These are phyloP conservation scores for Cucurbita ficifolia DNA, from an alignment of 306 rosid species.

Conservation along the genomic window DNA sequence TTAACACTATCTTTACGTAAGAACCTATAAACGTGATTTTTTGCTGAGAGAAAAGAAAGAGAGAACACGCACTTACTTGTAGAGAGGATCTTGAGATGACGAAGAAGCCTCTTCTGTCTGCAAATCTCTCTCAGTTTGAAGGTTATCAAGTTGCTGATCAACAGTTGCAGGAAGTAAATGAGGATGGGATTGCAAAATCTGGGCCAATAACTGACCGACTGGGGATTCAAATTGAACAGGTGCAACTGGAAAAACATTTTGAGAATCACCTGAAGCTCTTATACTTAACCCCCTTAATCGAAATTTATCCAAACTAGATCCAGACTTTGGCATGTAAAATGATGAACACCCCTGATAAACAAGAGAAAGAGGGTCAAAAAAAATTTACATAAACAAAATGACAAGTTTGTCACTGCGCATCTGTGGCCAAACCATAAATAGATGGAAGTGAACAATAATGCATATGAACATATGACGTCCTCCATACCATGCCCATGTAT, in stretches of 20 bases:
- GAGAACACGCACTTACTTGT: conserved; percentile 44
- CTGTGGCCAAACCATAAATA: not conserved
- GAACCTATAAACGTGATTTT: not conserved
- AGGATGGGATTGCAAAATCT: conserved; percentile 71
- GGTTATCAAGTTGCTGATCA: conserved; percentile 90
- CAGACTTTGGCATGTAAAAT: conserved; percentile 38
- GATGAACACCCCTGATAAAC: conserved; percentile 38
- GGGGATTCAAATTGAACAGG: conserved; percentile 79
- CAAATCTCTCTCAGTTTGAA: conserved; percentile 46
- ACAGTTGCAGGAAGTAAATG: conserved; percentile 71
- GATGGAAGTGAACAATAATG: not conserved
- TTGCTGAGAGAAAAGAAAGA: not conserved
- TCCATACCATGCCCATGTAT: not conserved
- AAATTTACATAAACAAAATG: not conserved
- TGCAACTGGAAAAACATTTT: conserved; percentile 44
- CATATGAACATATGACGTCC: not conserved
- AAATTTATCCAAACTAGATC: conserved; percentile 28
- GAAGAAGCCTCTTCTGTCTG: conserved; percentile 28
- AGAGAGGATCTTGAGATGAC: conserved; percentile 33
- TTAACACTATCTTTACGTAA: not conserved
- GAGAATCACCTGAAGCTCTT: conserved; percentile 58
- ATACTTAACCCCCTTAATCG: conserved; percentile 42
- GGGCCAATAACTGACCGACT: conserved; percentile 78
- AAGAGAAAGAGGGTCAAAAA: not conserved
- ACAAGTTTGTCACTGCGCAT: not conserved